Percentiles rank a stretch among this genome's conserved stretches.
These are phyloP conservation scores for Ottelia alismoides DNA, from an alignment of 106 monocot species.

Conservation along the genomic window DNA sequence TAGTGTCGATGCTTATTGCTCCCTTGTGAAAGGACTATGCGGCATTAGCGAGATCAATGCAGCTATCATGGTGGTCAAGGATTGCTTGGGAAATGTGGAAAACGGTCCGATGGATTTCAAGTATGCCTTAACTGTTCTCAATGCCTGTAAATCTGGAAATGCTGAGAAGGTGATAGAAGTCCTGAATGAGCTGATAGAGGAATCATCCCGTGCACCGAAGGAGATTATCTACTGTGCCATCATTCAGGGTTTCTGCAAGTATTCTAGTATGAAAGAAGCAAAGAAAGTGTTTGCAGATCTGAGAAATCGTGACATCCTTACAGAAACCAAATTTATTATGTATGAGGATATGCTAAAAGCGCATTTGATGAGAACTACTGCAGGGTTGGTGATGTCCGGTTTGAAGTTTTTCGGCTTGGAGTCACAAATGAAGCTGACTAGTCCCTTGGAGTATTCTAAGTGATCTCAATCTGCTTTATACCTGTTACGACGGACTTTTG, in stretches of 20 bases:
- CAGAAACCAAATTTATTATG: constrained; percentile 44
- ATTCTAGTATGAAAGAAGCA: constrained; percentile 59
- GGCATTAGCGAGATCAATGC: constrained; percentile 54
- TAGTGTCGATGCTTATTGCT: constrained; percentile 40
- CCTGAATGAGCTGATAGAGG: constrained; percentile 82
- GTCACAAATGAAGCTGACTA: constrained; percentile 56
- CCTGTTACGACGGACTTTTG: no score
- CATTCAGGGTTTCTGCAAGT: constrained; percentile 79
- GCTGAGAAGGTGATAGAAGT: constrained; percentile 63
- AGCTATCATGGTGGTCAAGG: constrained; percentile 67
- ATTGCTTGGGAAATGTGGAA: constrained; percentile 76
- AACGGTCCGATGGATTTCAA: constrained; percentile 89
- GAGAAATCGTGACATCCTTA: constrained; percentile 38
- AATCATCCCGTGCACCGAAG: constrained; percentile 36
- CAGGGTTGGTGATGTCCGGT: constrained; percentile 62
- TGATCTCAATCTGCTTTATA: no score
- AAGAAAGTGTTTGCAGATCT: constrained; percentile 51
- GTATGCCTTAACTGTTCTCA: constrained; percentile 61
- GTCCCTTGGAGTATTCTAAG: no score
- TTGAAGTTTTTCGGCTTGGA: constrained; percentile 84
- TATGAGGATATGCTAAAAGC: constrained; percentile 81
- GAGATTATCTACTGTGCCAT: constrained; percentile 69
- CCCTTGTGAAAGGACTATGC: constrained; percentile 72
- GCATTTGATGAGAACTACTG: constrained; percentile 67
- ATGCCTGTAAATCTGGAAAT: constrained; percentile 39